Percentiles rank a stretch among this genome's conserved stretches.
These are phyloP conservation scores for Raffaelea arxii DNA, from an alignment of 2,329 filamentous ascomycete species.

Conservation along the genomic window DNA sequence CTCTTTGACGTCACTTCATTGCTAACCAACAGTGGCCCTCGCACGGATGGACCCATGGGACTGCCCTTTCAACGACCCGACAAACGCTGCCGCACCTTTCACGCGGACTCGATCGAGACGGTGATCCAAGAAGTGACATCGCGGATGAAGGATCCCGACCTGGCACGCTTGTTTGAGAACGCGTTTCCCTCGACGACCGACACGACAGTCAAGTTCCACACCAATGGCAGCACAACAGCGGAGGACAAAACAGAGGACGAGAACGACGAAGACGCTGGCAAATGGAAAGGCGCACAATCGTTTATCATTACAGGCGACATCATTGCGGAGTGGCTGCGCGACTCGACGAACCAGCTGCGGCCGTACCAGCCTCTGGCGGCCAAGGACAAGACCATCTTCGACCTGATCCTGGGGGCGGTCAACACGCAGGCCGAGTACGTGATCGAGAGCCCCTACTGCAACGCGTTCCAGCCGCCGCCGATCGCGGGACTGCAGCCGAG, in stretches of 20 bases:
- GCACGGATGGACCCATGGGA: conserved; percentile 66
- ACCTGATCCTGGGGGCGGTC: conserved; percentile 21
- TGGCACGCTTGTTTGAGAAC: conserved; percentile 90
- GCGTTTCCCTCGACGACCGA: conserved; percentile 87
- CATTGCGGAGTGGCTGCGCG: conserved; percentile 86
- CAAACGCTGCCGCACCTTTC: conserved; percentile 76
- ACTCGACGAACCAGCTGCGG: conserved; percentile 81
- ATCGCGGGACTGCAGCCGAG: conserved; percentile 63
- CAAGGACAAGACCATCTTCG: conserved; percentile 68
- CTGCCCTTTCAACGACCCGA: conserved; percentile 83
- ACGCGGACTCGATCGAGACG: conserved; percentile 75
- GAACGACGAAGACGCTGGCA: conserved; percentile 37
- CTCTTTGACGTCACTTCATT: neutral
- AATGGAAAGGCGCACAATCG: conserved; percentile 78
- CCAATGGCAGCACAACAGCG: conserved; percentile 38
- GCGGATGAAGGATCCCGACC: conserved; percentile 72
- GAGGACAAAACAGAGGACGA: conserved; percentile 25
- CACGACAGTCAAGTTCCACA: conserved; percentile 83
- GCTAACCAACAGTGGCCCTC: conserved; percentile 51
- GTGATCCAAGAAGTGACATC: conserved; percentile 76
- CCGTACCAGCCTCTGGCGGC: conserved; percentile 82
- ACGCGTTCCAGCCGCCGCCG: conserved; percentile 91
- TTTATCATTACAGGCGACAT: conserved; percentile 92
- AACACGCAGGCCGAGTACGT: conserved; percentile 74
- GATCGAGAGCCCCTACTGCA: conserved; percentile 92